Evolutionary conservation across 352 stramenopile species (phyloP), one percentile per base, ranked within the genome.

Genomic region (Discostella stelligera): DNA sequence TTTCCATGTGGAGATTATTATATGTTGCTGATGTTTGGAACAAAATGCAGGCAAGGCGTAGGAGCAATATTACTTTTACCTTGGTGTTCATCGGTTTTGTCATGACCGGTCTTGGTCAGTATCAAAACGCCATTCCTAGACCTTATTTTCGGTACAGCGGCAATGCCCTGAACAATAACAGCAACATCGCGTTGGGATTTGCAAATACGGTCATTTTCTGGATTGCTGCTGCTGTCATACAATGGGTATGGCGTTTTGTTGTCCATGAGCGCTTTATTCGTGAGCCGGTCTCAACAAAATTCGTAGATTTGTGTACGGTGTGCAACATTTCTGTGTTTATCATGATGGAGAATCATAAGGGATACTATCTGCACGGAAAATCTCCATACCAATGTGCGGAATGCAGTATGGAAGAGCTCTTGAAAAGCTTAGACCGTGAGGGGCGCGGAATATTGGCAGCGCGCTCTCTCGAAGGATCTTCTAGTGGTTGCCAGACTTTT

Each of bases 11-110:
- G 96, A 87, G 96, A n/a, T 96, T 93, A 76, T 94, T 98, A 37
- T 82, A 97, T 32, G 94, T 98, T 13, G 95, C 95, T 6, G 98
- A 98, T 79, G 94, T 98, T 83, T 98, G 91, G 89, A 95, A 95
- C 66, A 91, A 96, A 49, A 86, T 98, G 32, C 94, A 97, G 71
- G 94, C 93, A 10, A 68, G 79, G 48, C 89, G 95, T 4, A 84
- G 89, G 32, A 96, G 93, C 10, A 96, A 89, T 41, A 80, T 97
- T 14, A 60, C 75, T 23, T 90, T 98, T 54, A 95, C 91, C 0
- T 82, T 98, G 48, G 54, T 97, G 37, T 66, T 90, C 39, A 64
- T 98, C 39, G 75, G 94, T 1, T 98, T 97, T 71, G 82, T 98
- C 39, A 74, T 98, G 32, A 92, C 96, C 37, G 94, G 90, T 0